Evolutionary conservation across 495 filamentous ascomycete species (phyloP).

Genomic region (Lophiostoma macrostomum): DNA sequence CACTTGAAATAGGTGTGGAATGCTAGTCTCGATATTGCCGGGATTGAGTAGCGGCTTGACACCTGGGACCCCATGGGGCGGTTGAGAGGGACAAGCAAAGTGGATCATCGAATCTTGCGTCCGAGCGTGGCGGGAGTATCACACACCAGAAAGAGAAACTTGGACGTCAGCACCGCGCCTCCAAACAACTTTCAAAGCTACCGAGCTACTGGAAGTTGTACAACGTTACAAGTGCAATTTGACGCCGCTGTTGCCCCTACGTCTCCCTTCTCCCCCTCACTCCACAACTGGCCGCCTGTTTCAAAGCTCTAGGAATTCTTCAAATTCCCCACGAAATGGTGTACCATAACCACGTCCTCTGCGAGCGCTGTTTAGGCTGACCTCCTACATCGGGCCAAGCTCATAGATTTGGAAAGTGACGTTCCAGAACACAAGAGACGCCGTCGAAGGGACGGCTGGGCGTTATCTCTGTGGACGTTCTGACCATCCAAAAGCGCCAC

Average conservation of each 20-base stretch:
- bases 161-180: slow-evolving; percentile 3
- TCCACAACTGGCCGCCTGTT: background rate
- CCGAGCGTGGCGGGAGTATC: slow-evolving; percentile 3
- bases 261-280: slow-evolving; percentile 3
- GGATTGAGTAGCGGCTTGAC: slow-evolving; percentile 15
- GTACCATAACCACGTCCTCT: background rate
- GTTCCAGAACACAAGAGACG: slow-evolving; percentile 30
- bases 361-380: background rate
- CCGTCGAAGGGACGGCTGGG: slow-evolving; percentile 18
- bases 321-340: background rate
- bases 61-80: slow-evolving; percentile 29
- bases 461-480: slow-evolving; percentile 13
- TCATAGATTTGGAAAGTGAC: slow-evolving; percentile 13
- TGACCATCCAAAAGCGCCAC: slow-evolving; percentile 28
- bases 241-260: background rate
- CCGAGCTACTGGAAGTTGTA: slow-evolving; percentile 9
- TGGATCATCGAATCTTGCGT: slow-evolving; percentile 13
- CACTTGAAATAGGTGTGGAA: background rate
- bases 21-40: slow-evolving; percentile 14
- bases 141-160: slow-evolving; percentile 1
- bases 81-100: slow-evolving; percentile 23
- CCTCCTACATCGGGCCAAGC: slow-evolving; percentile 27
- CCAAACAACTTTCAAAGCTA: background rate
- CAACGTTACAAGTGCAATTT: slow-evolving; percentile 8
- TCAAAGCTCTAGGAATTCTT: background rate